These are phyloP conservation scores for Beauveria rudraprayagi DNA, from an alignment of 2,329 filamentous ascomycete genomes.

Conservation along the genomic window DNA sequence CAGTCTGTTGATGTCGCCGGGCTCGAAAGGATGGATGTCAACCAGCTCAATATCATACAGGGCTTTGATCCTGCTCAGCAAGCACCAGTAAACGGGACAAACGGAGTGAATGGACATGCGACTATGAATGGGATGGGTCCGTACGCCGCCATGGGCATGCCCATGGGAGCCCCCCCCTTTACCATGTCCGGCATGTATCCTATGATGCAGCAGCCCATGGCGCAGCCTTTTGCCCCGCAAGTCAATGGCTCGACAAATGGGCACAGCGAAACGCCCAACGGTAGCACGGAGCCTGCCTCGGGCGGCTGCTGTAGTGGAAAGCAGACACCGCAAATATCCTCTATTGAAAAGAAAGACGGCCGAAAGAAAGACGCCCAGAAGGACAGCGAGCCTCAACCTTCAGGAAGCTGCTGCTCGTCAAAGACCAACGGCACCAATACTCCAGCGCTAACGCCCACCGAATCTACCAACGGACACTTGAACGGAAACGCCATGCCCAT, in stretches of 20 bases:
- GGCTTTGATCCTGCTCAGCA: constrained; percentile 22
- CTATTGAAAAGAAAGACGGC: background rate
- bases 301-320: constrained; percentile 19
- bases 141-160: constrained; percentile 23
- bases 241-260: constrained; percentile 17
- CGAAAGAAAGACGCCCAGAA: background rate
- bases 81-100: constrained; percentile 12
- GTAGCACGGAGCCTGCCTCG: constrained; percentile 1
- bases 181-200: constrained; percentile 23
- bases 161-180: constrained; percentile 19
- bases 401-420: constrained; percentile 30
- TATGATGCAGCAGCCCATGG: constrained; percentile 24
- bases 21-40: constrained; percentile 46
- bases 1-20: constrained; percentile 41
- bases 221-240: constrained; percentile 17
- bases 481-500: constrained; percentile 23
- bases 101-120: constrained; percentile 7
- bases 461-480: constrained; percentile 19
- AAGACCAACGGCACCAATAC: constrained; percentile 14
- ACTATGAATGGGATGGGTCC: constrained; percentile 18
- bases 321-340: background rate
- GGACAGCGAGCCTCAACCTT: constrained; percentile 11
- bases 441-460: constrained; percentile 13
- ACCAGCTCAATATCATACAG: constrained; percentile 40
- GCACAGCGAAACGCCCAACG: constrained; percentile 15